phyloP scores from a whole-genome alignment of 257 asterid species.

The Leonotis leonurus region DNA sequence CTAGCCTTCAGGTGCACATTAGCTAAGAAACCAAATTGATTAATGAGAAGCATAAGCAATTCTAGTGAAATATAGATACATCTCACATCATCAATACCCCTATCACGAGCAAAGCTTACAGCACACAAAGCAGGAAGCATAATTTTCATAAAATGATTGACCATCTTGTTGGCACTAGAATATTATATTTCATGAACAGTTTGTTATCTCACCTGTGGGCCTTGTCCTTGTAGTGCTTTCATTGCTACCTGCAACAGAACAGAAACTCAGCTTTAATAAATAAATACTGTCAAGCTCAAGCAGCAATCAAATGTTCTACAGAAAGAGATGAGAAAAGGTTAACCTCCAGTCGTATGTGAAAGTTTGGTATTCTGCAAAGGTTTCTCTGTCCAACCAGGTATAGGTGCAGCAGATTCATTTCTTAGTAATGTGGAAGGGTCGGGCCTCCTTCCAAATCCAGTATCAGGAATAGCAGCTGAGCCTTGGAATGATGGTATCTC shows the following conservation, averaged over 20 bases:
- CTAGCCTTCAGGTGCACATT: background rate
- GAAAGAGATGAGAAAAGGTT: background rate
- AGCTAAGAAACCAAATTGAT: background rate
- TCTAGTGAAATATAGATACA: background rate
- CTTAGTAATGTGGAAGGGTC: conserved; percentile 35
- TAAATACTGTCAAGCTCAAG: background rate
- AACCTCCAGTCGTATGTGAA: conserved; percentile 48
- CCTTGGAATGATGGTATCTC: conserved; percentile 44
- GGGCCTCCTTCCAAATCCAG: conserved; percentile 35
- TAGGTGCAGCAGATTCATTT: conserved; percentile 35
- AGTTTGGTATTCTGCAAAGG: conserved; percentile 35
- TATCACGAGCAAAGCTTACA: background rate
- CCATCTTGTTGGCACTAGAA: background rate
- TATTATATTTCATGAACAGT: conserved; percentile 18
- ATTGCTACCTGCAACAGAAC: conserved; percentile 45
- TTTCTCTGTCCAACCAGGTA: conserved; percentile 59
- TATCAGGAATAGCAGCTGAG: conserved; percentile 41
- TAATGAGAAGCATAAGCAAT: background rate
- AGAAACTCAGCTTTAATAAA: conserved; percentile 2
- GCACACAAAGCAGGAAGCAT: background rate
- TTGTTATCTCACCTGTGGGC: conserved; percentile 40
- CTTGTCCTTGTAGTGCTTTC: conserved; percentile 55
- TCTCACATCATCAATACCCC: background rate
- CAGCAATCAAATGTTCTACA: background rate
- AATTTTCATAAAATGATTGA: background rate